Base-by-base conservation (phyloP, 495 filamentous ascomycete species). In the Daldinia caldariorum region DNA sequence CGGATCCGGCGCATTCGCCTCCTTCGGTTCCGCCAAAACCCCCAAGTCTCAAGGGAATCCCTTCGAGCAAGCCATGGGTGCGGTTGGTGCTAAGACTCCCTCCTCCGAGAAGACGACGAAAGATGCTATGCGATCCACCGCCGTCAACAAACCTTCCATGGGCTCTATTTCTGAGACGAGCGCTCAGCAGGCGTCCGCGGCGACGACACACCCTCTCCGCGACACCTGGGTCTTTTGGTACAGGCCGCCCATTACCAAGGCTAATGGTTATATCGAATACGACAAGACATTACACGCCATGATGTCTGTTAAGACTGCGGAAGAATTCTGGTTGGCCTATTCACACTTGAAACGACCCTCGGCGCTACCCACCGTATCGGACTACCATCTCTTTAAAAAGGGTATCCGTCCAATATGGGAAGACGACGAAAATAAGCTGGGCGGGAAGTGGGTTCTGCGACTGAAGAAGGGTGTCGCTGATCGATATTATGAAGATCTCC, bases 361-460 rank as follows among this genome's bases (percentile, higher is more conserved):
- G 45, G 81, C 86, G 13, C 84, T 99, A 54, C 95, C 95, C 9
- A 89, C 93, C 20, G 95, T 98, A 32, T 97, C 94, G 13, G 95
- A 99, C 76, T 99, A 97, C 77, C 96, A 98, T 78, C 90, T 99
- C 58, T 99, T 99, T 83, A 96, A 95, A 84, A 93, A 96, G 75
- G 96, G 94, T 53, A 94, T 98, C 32, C 89, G 95, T 64, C 95
- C 95, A 39, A 95, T 98, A 75, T 99, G 95, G 95, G 95, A 99
- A 80, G 95, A 99, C 74, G 92, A 97, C 57, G 93, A 94, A 72
- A 99, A 99, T 81, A 97, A 92, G 81, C 87, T 89, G 58, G 95
- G 95, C 58, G 95, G 95, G 31, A 99, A 99, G 83, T 99, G 94
- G 94, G 92, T 97, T 57, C 89, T 99, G 75, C 84, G 94, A 71